Evolutionary conservation across 2,329 filamentous ascomycete species (phyloP), one percentile per base, ranked within the genome.

Genomic region (Arachnomyces sp.): DNA sequence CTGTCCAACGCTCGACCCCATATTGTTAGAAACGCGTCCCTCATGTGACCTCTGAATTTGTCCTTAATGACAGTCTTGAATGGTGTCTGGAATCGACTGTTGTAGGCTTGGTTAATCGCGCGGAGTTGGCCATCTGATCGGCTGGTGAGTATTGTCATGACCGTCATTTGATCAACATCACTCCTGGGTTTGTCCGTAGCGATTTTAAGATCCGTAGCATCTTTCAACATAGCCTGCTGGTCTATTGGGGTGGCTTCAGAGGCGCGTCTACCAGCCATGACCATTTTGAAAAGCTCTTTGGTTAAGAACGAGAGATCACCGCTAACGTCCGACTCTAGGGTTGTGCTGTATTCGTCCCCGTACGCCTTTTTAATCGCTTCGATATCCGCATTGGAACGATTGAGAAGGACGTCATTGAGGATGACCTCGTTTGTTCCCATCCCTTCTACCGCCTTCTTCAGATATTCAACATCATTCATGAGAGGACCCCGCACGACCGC

Each of bases 11-110:
- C 90, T 9, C 81, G 72, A 8, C 75, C 74, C n/a, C 95, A 68
- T 60, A 94, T 87, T 58, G 79, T 80, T 17, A 92, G 65, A 1
- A 96, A 73, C 0, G 87, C 87, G 12, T 85, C 77, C 59, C 89
- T 73, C 88, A 96, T 95, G 58, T 96, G 90, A 1, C 90, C 90
- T 0, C 81, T 84, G 64, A 95, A 95, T 54, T 92, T 80, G 66
- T 77, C 83, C 46, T 79, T 77, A 51, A 96, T 79, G 36, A 87
- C 80, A 28, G 77, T 74, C 48, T 86, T 80, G 2, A 96, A 71
- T 9, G 76, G 68, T 30, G 74, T 74, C 14, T 79, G 76, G 59
- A 88, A 93, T 46, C 80, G 81, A 39, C 78, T 70, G 52, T 80
- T 72, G 65, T 94, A 96, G 0, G 79, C 73, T 38, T 84, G 75